phyloP scores from a whole-genome alignment of 495 filamentous ascomycete genomes.

The Beverwykella pulmonaria region DNA sequence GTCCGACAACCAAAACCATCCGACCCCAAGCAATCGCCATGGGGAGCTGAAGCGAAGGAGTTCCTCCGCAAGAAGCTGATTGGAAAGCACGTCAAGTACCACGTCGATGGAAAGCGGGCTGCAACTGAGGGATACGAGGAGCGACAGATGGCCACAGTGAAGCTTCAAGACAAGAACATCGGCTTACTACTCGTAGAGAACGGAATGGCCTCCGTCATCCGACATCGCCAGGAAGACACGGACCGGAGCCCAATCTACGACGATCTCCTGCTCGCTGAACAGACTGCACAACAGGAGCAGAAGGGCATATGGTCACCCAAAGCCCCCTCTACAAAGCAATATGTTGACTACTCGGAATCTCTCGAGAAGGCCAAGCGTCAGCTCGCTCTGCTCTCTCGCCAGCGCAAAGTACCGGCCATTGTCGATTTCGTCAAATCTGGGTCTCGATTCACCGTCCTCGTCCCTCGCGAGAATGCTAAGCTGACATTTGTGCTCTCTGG shows the following conservation, averaged over 20 bases:
- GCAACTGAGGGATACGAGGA: conserved; percentile 91
- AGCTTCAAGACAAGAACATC: conserved; percentile 82
- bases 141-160: conserved; percentile 88
- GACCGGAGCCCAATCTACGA: conserved; percentile 95
- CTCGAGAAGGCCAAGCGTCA: conserved; percentile 95
- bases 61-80: conserved; percentile 91
- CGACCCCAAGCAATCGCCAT: conserved; percentile 80
- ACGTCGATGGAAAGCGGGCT: conserved; percentile 85
- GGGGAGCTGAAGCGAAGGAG: conserved; percentile 91
- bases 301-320: conserved; percentile 96
- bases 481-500: conserved; percentile 93
- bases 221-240: conserved; percentile 88
- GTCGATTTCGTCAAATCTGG: conserved; percentile 98
- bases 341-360: conserved; percentile 86
- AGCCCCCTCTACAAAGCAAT: conserved; percentile 74
- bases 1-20: conserved; percentile 85
- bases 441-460: conserved; percentile 87
- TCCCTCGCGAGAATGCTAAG: conserved; percentile 92
- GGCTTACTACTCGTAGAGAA: conserved; percentile 83
- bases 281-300: conserved; percentile 76
- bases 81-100: conserved; percentile 88
- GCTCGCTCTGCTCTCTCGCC: conserved; percentile 79
- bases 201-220: conserved; percentile 89
- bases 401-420: conserved; percentile 88
- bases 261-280: conserved; percentile 84